Base-by-base conservation (phyloP, 306 rosid genomes). In the Luffa aegyptiaca region DNA sequence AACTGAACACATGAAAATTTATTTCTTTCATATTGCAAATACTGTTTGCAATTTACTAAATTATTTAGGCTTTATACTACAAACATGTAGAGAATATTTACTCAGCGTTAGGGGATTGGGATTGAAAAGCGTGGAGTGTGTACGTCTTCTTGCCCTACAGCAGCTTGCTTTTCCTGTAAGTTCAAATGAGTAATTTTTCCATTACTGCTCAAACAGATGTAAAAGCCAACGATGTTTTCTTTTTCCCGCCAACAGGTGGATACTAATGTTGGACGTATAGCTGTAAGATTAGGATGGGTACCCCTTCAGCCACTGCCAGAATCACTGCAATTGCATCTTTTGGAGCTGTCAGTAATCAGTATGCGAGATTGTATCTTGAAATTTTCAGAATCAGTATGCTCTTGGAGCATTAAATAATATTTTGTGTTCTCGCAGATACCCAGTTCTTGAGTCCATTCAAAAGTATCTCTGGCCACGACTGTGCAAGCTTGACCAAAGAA, bases 251-350 rank as follows among this genome's bases (percentile, higher is more conserved):
- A 49, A 64, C 76, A 64, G 97, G 97, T 92, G 83, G 98, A 92
- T 51, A 90, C 92, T 48, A 94, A 94, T 79, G 98, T 94, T 73
- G 94, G 84, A n/a, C 84, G 97, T 56, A 90, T 94, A 72, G 92
- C 83, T 1, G 84, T 88, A 31, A 92, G 96, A n/a, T 63, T 94
- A 44, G 97, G 96, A n/a, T 92, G 98, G 97, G 94, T 89, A 81
- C 96, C 93, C 6, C 84, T 94, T 21, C 84, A 88, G 77, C 93
- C 96, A 21, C 82, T 92, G 16, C 97, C 98, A 2, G 96, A 81
- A 65, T 8, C 64, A 4, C 18, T 89, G 18, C 88, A 89, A 63
- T 45, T 94, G 44, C 94, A 94, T 80, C 79, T 86, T 53, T 75
- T 94, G 69, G 87, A 87, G 20, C 21, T 79, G 98, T 90, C 81